phyloP scores from a whole-genome alignment of 257 asterid genomes.

The Solanum corneliomulleri region DNA sequence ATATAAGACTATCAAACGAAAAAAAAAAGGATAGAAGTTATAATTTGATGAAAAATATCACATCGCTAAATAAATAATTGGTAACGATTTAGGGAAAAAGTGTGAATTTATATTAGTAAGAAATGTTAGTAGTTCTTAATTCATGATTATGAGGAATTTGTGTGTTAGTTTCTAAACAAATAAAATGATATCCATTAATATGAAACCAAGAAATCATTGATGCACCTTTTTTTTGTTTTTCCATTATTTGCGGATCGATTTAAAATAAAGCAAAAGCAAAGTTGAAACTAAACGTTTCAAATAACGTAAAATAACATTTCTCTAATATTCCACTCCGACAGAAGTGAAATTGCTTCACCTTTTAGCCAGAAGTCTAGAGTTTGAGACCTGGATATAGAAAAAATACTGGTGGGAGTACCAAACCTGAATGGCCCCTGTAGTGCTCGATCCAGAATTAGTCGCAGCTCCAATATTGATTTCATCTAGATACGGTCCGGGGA shows the following conservation, averaged over 20 bases:
- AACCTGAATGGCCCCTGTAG: neutral
- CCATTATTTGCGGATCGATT: neutral
- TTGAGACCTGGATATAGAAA: fast-evolving
- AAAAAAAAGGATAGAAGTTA: neutral
- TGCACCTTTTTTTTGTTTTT: neutral
- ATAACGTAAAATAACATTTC: neutral
- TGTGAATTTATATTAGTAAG: neutral
- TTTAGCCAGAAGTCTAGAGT: fast-evolving
- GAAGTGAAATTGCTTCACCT: neutral
- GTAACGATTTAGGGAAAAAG: neutral
- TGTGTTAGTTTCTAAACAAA: neutral
- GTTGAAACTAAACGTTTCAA: neutral
- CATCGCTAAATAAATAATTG: neutral
- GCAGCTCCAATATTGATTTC: neutral
- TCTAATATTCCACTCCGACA: neutral
- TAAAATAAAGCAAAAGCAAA: neutral
- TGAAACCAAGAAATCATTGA: neutral
- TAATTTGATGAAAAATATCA: neutral
- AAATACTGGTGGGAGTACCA: neutral
- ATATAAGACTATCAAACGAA: neutral
- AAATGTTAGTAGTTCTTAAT: neutral
- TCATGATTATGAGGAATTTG: neutral
- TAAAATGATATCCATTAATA: neutral
- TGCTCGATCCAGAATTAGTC: neutral
- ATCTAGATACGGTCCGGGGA: neutral